phyloP scores from a whole-genome alignment of 2,329 filamentous ascomycete species.

The Fusarium sp. region DNA sequence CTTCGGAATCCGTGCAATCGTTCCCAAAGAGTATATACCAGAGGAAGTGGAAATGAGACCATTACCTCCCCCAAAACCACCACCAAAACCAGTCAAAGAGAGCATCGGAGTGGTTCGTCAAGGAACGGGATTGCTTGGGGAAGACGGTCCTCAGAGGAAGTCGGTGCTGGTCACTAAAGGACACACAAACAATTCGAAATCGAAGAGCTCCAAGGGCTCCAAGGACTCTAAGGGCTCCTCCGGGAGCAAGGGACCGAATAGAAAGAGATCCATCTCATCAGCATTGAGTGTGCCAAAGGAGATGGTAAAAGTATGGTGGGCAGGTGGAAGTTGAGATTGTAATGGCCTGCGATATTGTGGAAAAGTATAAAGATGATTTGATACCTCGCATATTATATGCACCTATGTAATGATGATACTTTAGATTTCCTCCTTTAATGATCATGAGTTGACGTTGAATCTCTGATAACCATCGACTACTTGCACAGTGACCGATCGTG shows the following conservation, averaged over 20 bases:
- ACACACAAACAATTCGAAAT: background rate
- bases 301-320: conserved; percentile 43
- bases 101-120: conserved; percentile 32
- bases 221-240: background rate
- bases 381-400: conserved; percentile 13
- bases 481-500: background rate
- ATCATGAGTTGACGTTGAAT: background rate
- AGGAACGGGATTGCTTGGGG: conserved; percentile 30
- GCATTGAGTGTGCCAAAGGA: conserved; percentile 34
- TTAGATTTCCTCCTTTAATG: background rate
- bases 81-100: conserved; percentile 16
- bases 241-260: conserved; percentile 13
- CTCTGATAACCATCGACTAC: background rate
- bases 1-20: conserved; percentile 35
- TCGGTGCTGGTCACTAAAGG: conserved; percentile 34
- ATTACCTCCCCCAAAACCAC: conserved; percentile 24
- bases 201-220: conserved; percentile 7
- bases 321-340: conserved; percentile 11
- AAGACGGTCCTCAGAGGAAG: conserved; percentile 26
- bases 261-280: conserved; percentile 28
- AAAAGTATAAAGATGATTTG: conserved; percentile 27
- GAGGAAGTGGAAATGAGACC: conserved; percentile 41
- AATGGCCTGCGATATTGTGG: background rate
- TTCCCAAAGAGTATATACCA: conserved; percentile 18
- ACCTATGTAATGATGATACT: conserved; percentile 24